Evolutionary conservation across 2,329 filamentous ascomycete species (phyloP).

Genomic region (Fusarium duplospermum): DNA sequence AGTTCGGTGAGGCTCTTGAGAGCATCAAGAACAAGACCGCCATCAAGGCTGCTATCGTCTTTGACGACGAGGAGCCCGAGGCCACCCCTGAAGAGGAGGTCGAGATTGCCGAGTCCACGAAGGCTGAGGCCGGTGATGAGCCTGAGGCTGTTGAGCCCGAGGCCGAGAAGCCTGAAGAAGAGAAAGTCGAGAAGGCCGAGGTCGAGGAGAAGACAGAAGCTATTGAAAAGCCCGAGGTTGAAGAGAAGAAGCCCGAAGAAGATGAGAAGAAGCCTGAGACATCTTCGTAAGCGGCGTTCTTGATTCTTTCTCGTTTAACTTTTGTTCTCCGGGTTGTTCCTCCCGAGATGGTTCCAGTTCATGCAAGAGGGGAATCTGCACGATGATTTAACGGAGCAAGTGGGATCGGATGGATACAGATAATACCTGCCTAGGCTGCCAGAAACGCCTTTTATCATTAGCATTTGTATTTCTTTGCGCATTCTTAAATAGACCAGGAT

Average conservation of each 20-base stretch:
- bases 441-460: not conserved
- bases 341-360: not conserved
- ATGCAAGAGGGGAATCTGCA: slow-evolving; percentile 2
- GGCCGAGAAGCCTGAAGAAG: not conserved
- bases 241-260: slow-evolving; percentile 5
- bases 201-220: not conserved
- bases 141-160: not conserved
- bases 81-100: not conserved
- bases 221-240: not conserved
- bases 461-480: not conserved
- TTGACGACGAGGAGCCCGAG: slow-evolving; percentile 60
- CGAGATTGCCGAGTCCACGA: not conserved
- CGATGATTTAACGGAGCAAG: slow-evolving; percentile 3
- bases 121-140: slow-evolving; percentile 5
- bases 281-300: not conserved
- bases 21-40: slow-evolving; percentile 78
- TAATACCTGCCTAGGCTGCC: not conserved
- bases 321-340: not conserved
- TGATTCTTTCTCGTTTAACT: not conserved
- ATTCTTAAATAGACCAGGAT: not conserved
- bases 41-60: slow-evolving; percentile 80
- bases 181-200: slow-evolving; percentile 1
- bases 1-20: slow-evolving; percentile 77
- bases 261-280: not conserved
- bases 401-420: slow-evolving; percentile 3